Base-by-base conservation (phyloP, 768 basidiomycete genomes). In the Suillus subluteus region DNA sequence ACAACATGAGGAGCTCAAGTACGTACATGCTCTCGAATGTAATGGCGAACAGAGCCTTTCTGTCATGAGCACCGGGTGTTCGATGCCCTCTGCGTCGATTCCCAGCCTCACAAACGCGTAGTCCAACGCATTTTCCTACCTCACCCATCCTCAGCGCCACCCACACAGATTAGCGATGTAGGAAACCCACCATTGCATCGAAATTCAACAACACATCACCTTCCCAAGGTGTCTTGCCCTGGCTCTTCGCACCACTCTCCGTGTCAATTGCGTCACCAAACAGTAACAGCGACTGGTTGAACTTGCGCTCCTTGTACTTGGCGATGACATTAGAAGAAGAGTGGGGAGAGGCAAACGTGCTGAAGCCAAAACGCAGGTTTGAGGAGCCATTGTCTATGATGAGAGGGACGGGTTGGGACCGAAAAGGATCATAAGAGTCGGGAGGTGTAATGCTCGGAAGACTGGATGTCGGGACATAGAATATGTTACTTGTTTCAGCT, bases 51-150 rank as follows among this genome's bases (percentile, higher is more conserved):
- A 90, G 2, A 98, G 80, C 8, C 95, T 85, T 77, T 99, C 98
- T 0, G 95, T 92, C 94, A 99, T 98, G 65, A 98, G 79, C 23
- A 99, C 82, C 0, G 96, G 96, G 73, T 98, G 96, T 64, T 91
- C 86, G 35, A 99, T 84, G 13, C 84, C 83, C 2, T 88, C 79
- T 0, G 88, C 84, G 71, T 94, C 89, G 68, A 98, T 89, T 2
- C 95, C 94, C 15, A 99, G 84, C 62, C 90, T 88, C 66, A 95
- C 83, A 75, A 98, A 95, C 40, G 92, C 89, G 78, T 92, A 96
- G 80, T 99, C 98, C 64, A 99, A 81, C 8, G 93, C 93, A 75
- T 94, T 89, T 84, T 99, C 98, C 97, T 98, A 82, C 71, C 40
- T 62, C 65, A 55, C 48, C 32, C 40, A 41, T 38, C 44, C 44